A percentile compares a stretch with the other conserved stretches of the same genome.
These are phyloP conservation scores for Tardiomyces depauwii DNA, from an alignment of 1,139 yeast species.

Conservation along the genomic window DNA sequence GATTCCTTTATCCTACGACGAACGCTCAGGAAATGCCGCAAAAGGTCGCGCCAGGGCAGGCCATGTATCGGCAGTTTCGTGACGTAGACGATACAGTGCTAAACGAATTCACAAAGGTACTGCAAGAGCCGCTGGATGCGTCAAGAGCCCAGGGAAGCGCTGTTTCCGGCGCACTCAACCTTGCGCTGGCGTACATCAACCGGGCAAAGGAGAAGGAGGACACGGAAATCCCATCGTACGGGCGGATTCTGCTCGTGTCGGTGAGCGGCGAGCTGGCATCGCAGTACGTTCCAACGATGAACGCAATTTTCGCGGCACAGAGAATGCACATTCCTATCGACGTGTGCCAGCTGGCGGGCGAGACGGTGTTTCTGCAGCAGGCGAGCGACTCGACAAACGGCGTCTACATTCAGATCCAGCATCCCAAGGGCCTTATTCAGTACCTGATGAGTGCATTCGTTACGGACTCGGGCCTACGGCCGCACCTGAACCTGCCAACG, in stretches of 20 bases:
- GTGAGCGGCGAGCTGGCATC: slow-evolving; percentile 69
- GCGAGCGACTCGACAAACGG: slow-evolving; percentile 96
- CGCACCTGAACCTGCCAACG: slow-evolving; percentile 68
- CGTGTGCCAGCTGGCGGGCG: slow-evolving; percentile 70
- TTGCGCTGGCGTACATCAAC: slow-evolving; percentile 72
- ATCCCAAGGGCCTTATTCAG: slow-evolving; percentile 72
- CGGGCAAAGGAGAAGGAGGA: slow-evolving; percentile 30
- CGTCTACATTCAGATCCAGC: slow-evolving; percentile 61
- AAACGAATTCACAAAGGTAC: slow-evolving; percentile 42
- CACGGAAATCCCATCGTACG: slow-evolving; percentile 1
- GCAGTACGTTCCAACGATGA: slow-evolving; percentile 90
- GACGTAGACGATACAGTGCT: slow-evolving; percentile 69
- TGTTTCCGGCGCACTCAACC: slow-evolving; percentile 67
- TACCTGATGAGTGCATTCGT: slow-evolving; percentile 52
- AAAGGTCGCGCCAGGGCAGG: slow-evolving; percentile 20
- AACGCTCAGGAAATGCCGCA: slow-evolving; percentile 15
- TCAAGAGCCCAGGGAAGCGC: slow-evolving; percentile 24
- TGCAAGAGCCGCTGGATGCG: slow-evolving; percentile 23
- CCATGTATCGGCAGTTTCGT: slow-evolving; percentile 81
- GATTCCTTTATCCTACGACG: slow-evolving; percentile 53
- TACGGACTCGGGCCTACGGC: slow-evolving; percentile 73
- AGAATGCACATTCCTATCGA: slow-evolving; percentile 85
- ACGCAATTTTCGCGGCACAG: slow-evolving; percentile 91
- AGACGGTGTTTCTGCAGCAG: slow-evolving; percentile 83
- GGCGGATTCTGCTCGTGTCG: slow-evolving; percentile 65